Evolutionary conservation across 2,329 filamentous ascomycete genomes (phyloP).

Genomic region (Alternaria longipes): DNA sequence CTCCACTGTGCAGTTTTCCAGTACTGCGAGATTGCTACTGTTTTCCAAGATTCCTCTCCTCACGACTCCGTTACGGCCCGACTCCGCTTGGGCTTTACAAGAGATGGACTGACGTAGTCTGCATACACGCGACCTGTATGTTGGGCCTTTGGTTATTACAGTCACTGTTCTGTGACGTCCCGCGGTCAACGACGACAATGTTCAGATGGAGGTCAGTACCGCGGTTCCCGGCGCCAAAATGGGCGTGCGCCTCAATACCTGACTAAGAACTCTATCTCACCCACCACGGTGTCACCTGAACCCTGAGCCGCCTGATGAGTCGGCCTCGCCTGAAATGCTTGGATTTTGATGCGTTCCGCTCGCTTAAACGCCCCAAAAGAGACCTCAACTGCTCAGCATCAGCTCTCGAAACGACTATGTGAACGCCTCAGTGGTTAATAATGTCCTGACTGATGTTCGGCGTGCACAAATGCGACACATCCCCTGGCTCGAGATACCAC

Average conservation of each 20-base stretch:
- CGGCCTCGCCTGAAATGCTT: conserved; percentile 11
- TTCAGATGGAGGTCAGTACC: neutral
- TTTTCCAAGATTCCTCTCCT: conserved; percentile 19
- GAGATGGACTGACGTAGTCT: neutral
- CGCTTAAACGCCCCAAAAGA: conserved; percentile 1
- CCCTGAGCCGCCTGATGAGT: conserved; percentile 17
- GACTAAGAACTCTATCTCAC: conserved; percentile 40
- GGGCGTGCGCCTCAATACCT: conserved; percentile 34
- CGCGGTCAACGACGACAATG: neutral
- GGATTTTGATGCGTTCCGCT: conserved; percentile 1
- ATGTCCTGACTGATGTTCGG: conserved; percentile 1
- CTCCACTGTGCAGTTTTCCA: conserved; percentile 16
- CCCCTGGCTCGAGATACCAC: neutral
- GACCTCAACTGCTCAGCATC: conserved; percentile 4
- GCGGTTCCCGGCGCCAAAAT: conserved; percentile 15
- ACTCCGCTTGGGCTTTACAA: conserved; percentile 11
- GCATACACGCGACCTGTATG: conserved; percentile 1
- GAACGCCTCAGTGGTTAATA: conserved; percentile 6
- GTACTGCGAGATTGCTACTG: conserved; percentile 4
- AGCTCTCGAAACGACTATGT: conserved; percentile 2
- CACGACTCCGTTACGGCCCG: conserved; percentile 10
- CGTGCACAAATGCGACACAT: neutral
- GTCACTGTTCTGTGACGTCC: conserved; percentile 4
- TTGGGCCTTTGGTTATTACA: conserved; percentile 1
- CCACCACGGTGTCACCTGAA: conserved; percentile 28